phyloP scores from a whole-genome alignment of 805 yeast species.

The Candida nonsorbophila region DNA sequence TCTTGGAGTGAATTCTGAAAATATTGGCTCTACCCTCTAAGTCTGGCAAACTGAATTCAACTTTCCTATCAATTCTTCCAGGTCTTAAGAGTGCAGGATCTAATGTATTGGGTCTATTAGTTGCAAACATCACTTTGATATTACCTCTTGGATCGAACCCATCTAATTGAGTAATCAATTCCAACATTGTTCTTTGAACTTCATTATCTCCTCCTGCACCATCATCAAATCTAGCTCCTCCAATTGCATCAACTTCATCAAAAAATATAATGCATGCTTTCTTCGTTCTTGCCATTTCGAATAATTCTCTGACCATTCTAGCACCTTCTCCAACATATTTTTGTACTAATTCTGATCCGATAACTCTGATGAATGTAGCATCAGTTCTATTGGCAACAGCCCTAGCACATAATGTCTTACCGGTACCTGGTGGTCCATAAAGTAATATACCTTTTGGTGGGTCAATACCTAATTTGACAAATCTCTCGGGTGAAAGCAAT shows the following conservation, averaged over 20 bases:
- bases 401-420: constrained; percentile 96
- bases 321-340: constrained; percentile 99
- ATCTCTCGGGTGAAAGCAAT: constrained; percentile 89
- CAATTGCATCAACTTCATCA: constrained; percentile 98
- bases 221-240: constrained; percentile 99
- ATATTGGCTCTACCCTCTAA: constrained; percentile 97
- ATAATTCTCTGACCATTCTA: constrained; percentile 96
- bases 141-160: constrained; percentile 99
- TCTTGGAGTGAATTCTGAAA: constrained; percentile 93
- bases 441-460: constrained; percentile 97
- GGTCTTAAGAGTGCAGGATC: constrained; percentile 98
- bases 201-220: constrained; percentile 99
- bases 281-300: constrained; percentile 98
- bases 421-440: constrained; percentile 99
- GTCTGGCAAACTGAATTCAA: constrained; percentile 94
- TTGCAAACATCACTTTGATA: constrained; percentile 98
- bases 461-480: constrained; percentile 94
- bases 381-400: constrained; percentile 99
- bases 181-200: constrained; percentile 98
- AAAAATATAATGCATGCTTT: constrained; percentile 97
- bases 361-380: constrained; percentile 96
- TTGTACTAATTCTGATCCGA: constrained; percentile 97
- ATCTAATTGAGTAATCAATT: constrained; percentile 93
- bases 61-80: constrained; percentile 98
- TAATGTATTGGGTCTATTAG: constrained; percentile 95